Evolutionary conservation across 2,329 filamentous ascomycete species (phyloP).

Genomic region (Aureobasidium sp.): DNA sequence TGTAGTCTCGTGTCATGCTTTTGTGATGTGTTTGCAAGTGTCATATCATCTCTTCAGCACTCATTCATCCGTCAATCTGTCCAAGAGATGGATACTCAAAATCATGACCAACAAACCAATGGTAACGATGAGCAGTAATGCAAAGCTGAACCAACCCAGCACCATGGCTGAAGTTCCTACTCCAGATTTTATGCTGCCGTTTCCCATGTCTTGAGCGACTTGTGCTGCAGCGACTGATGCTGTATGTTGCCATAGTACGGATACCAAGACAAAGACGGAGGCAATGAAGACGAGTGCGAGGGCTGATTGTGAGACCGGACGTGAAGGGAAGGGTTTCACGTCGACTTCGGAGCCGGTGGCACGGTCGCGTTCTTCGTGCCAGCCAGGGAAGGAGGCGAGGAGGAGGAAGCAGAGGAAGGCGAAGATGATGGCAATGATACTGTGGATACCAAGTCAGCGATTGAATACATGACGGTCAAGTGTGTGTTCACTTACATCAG

Average conservation of each 20-base stretch:
- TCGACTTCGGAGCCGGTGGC: slow-evolving; percentile 72
- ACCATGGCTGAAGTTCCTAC: slow-evolving; percentile 96
- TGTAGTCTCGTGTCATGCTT: background rate
- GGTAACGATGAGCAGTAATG: slow-evolving; percentile 86
- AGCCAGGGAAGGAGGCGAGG: slow-evolving; percentile 92
- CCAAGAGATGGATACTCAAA: slow-evolving; percentile 75
- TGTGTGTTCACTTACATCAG: slow-evolving; percentile 59
- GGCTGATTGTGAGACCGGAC: slow-evolving; percentile 85
- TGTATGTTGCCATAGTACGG: slow-evolving; percentile 82
- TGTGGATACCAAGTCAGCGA: slow-evolving; percentile 28
- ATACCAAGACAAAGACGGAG: slow-evolving; percentile 58
- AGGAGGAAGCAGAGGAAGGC: slow-evolving; percentile 93
- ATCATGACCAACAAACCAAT: slow-evolving; percentile 96
- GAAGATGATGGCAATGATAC: slow-evolving; percentile 95
- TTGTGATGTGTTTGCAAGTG: background rate
- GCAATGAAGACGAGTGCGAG: slow-evolving; percentile 80
- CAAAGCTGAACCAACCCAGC: slow-evolving; percentile 94
- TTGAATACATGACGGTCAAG: background rate
- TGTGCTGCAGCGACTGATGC: slow-evolving; percentile 91
- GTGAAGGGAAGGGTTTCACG: slow-evolving; percentile 87
- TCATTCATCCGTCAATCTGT: slow-evolving; percentile 44
- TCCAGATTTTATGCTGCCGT: slow-evolving; percentile 76
- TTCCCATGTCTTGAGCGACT: slow-evolving; percentile 86
- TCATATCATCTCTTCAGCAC: background rate
- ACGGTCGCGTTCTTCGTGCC: slow-evolving; percentile 84